phyloP scores from a whole-genome alignment of 2,329 filamentous ascomycete genomes.

The Cytospora schulzeri region DNA sequence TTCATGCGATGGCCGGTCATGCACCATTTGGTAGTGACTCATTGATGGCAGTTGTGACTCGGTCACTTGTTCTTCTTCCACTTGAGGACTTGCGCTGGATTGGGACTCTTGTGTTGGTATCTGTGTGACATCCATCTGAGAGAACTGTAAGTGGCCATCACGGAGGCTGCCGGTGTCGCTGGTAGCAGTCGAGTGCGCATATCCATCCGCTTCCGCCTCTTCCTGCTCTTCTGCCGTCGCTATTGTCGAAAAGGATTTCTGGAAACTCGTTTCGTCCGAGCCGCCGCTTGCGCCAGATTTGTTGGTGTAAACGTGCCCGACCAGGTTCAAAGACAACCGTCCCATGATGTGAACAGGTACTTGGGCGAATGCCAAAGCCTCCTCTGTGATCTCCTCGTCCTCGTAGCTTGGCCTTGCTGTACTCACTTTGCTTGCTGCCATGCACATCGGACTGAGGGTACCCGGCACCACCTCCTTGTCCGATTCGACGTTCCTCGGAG shows the following conservation, averaged over 20 bases:
- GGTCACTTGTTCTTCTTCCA: background rate
- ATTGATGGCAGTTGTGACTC: background rate
- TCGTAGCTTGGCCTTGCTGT: conserved; percentile 10
- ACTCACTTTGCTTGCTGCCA: conserved; percentile 6
- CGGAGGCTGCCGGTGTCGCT: conserved; percentile 23
- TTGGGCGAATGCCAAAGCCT: conserved; percentile 26
- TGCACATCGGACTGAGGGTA: background rate
- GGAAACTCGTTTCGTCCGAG: conserved; percentile 21
- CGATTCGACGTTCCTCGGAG: background rate
- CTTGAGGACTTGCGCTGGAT: background rate
- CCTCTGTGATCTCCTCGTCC: conserved; percentile 24
- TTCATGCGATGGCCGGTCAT: conserved; percentile 1
- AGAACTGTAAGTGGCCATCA: conserved; percentile 15
- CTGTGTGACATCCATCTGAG: conserved; percentile 21
- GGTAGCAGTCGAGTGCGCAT: conserved; percentile 17
- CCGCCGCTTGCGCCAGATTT: conserved; percentile 5
- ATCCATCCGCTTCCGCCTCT: conserved; percentile 13
- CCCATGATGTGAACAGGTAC: conserved; percentile 26
- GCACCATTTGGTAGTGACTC: background rate
- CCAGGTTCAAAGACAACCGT: conserved; percentile 23
- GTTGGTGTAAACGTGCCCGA: conserved; percentile 26
- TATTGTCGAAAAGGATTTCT: conserved; percentile 21
- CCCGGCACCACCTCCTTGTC: background rate
- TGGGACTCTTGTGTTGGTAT: conserved; percentile 14
- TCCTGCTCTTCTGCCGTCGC: conserved; percentile 20